phyloP scores from a whole-genome alignment of 306 rosid species.

The Begonia masoniana region DNA sequence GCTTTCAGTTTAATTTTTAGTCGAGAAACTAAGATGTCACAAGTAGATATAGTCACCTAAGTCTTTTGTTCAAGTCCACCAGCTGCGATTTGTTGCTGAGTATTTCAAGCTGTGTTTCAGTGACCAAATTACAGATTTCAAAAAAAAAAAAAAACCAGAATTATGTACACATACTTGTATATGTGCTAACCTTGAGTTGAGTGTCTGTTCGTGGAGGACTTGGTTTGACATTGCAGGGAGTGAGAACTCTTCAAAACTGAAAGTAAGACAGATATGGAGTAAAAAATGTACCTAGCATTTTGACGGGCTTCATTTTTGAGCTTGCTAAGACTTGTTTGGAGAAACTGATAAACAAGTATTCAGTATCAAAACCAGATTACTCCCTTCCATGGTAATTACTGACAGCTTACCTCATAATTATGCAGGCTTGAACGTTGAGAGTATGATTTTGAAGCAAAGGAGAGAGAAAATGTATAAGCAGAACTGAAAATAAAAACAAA shows the following conservation, averaged over 20 bases:
- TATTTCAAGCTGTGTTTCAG: slow-evolving; percentile 31
- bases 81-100: slow-evolving; percentile 23
- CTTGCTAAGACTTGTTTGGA: slow-evolving; percentile 19
- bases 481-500: neutral
- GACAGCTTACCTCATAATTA: slow-evolving; percentile 20
- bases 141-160: neutral
- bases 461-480: slow-evolving; percentile 1
- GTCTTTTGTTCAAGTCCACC: slow-evolving; percentile 33
- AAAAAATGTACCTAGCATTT: slow-evolving; percentile 21
- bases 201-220: slow-evolving; percentile 24
- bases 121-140: neutral
- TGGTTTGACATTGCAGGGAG: slow-evolving; percentile 1
- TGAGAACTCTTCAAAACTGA: neutral
- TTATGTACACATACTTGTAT: neutral
- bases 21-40: neutral
- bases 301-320: slow-evolving; percentile 21
- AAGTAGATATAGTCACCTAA: slow-evolving; percentile 20
- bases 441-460: neutral
- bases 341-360: slow-evolving; percentile 8
- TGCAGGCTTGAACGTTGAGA: slow-evolving; percentile 25
- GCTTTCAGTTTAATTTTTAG: neutral
- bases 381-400: too few species aligned
- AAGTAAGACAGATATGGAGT: neutral
- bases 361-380: too few species aligned
- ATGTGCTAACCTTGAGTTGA: slow-evolving; percentile 27